These are phyloP conservation scores for Venturiaceae sp. DNA, from an alignment of 2,329 filamentous ascomycete species.

Conservation along the genomic window DNA sequence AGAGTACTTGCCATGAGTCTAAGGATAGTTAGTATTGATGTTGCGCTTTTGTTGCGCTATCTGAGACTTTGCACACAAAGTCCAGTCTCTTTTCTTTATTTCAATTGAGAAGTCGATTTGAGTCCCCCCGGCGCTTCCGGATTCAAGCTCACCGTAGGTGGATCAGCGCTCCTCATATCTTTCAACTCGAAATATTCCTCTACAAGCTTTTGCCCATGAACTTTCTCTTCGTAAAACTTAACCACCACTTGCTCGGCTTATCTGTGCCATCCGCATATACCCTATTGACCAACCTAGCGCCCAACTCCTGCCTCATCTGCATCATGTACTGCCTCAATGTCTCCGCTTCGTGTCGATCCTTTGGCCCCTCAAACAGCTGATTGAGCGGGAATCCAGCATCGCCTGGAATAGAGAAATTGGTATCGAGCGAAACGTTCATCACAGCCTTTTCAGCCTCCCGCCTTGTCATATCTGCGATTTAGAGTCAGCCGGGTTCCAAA, in stretches of 20 bases:
- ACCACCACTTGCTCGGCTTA: constrained; percentile 79
- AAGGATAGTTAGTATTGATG: no score
- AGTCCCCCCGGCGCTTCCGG: no score
- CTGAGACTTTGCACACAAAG: no score
- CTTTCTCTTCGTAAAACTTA: constrained; percentile 98
- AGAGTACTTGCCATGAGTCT: no score
- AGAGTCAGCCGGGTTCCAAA: no score
- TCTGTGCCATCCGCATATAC: constrained; percentile 67
- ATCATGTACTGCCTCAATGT: constrained; percentile 78
- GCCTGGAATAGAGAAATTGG: constrained; percentile 86
- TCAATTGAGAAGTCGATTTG: no score
- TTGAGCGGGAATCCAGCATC: constrained; percentile 90
- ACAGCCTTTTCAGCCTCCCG: constrained; percentile 51
- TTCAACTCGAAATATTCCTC: no score
- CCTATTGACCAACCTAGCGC: constrained; percentile 68
- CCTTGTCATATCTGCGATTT: constrained; percentile 7
- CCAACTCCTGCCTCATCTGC: constrained; percentile 89
- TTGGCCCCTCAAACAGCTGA: constrained; percentile 88
- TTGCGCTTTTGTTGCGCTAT: no score
- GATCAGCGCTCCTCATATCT: no score
- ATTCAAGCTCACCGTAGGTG: no score
- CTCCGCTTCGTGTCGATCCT: constrained; percentile 82
- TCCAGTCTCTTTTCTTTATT: no score
- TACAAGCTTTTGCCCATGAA: constrained; percentile 81
- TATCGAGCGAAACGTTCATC: constrained; percentile 82